Conservation (phyloP, 2,329 filamentous ascomycete genomes). For the Fusarium euwallaceae region DNA sequence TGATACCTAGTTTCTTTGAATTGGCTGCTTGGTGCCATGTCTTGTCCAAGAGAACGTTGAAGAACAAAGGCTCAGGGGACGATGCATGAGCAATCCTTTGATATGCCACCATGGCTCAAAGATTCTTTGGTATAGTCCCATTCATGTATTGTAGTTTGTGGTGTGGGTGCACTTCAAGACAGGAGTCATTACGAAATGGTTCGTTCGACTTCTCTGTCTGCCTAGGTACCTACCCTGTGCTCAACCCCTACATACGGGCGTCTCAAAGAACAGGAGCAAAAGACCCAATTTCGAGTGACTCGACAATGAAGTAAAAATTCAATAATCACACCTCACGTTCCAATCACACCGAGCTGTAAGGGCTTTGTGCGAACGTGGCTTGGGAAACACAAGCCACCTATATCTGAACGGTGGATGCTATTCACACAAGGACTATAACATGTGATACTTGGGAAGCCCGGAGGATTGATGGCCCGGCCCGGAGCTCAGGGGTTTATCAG, state of each 20-base stretch:
- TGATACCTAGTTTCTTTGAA: not conserved
- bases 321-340: not conserved
- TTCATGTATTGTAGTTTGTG: not conserved
- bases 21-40: not conserved
- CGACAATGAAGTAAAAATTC: not conserved
- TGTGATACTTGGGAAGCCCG: not conserved
- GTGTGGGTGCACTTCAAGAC: not conserved
- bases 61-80: not conserved
- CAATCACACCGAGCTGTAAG: not conserved
- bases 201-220: not conserved
- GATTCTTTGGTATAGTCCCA: not conserved
- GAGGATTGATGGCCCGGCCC: conserved; percentile 23
- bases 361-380: not conserved
- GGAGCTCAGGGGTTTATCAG: conserved; percentile 29
- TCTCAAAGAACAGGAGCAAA: not conserved
- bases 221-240: not conserved
- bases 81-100: not conserved
- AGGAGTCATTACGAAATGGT: not conserved
- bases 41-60: not conserved
- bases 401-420: not conserved
- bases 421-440: not conserved
- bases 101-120: not conserved
- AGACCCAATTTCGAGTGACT: not conserved
- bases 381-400: not conserved
- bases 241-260: too few species aligned